Percentiles rank a stretch among this genome's conserved stretches.
phyloP scores from a whole-genome alignment of 2,329 filamentous ascomycete genomes.

The Beauveria rudraprayagi region DNA sequence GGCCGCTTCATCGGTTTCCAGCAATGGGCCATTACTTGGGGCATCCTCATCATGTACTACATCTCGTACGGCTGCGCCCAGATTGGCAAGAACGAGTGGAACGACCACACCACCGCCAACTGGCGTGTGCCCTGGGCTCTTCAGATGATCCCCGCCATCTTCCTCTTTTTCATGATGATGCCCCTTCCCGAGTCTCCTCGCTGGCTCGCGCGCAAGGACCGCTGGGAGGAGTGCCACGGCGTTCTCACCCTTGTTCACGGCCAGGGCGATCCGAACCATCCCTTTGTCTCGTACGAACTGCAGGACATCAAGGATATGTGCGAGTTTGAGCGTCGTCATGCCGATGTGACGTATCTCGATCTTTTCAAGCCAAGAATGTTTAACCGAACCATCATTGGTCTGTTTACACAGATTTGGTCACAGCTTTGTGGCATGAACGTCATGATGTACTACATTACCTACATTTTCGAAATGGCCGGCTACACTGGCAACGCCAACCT shows the following conservation, averaged over 20 bases:
- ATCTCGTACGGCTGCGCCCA: conserved; percentile 57
- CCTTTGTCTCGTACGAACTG: conserved; percentile 60
- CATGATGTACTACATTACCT: conserved; percentile 57
- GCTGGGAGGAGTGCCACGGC: conserved; percentile 49
- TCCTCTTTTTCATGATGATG: conserved; percentile 51
- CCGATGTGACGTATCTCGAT: conserved; percentile 62
- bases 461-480: conserved; percentile 32
- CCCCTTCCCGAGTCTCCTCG: conserved; percentile 55
- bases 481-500: conserved; percentile 40
- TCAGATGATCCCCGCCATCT: conserved; percentile 54
- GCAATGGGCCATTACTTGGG: conserved; percentile 65
- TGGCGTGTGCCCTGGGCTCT: conserved; percentile 59
- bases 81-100: conserved; percentile 32
- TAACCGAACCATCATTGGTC: conserved; percentile 42
- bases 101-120: conserved; percentile 38
- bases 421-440: conserved; percentile 50
- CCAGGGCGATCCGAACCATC: conserved; percentile 54
- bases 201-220: conserved; percentile 56
- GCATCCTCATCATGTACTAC: conserved; percentile 62
- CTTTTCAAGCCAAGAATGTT: conserved; percentile 62
- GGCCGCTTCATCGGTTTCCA: conserved; percentile 63
- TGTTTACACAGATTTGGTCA: conserved; percentile 48
- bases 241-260: conserved; percentile 53
- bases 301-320: conserved; percentile 66
- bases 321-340: conserved; percentile 63